Evolutionary conservation across 1,284 basidiomycete genomes (phyloP).

Genomic region (Ceratobasidium sp.): DNA sequence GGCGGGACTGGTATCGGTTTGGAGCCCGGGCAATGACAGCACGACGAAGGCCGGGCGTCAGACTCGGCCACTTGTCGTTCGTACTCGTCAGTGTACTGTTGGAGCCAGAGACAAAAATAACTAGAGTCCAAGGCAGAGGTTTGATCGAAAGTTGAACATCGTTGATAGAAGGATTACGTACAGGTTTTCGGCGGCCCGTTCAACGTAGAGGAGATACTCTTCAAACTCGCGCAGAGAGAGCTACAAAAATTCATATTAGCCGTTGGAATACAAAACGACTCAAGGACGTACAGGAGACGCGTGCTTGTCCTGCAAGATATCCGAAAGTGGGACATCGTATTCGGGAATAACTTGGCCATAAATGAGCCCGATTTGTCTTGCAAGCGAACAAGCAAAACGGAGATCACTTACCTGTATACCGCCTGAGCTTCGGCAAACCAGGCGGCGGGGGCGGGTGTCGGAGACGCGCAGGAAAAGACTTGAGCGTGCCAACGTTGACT

Average conservation of each 20-base stretch:
- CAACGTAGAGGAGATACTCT: conserved; percentile 44
- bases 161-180: conserved; percentile 21
- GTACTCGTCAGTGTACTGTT: conserved; percentile 35
- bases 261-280: background rate
- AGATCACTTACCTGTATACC: conserved; percentile 20
- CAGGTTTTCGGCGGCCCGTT: conserved; percentile 47
- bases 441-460: background rate
- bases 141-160: conserved; percentile 27
- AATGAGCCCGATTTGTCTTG: background rate
- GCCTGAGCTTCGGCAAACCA: conserved; percentile 7
- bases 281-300: conserved; percentile 26
- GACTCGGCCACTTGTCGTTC: background rate
- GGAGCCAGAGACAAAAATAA: conserved; percentile 40
- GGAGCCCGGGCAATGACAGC: background rate
- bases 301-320: conserved; percentile 36
- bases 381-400: background rate
- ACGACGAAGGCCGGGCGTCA: conserved; percentile 7
- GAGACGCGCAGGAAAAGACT: conserved; percentile 5
- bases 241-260: background rate
- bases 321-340: conserved; percentile 32
- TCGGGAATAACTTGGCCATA: conserved; percentile 29
- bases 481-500: background rate
- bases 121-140: background rate
- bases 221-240: conserved; percentile 46
- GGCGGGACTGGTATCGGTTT: background rate